Percentiles rank a stretch among this genome's conserved stretches.
phyloP scores from a whole-genome alignment of 768 basidiomycete species.

The Lactifluus subvellereus region DNA sequence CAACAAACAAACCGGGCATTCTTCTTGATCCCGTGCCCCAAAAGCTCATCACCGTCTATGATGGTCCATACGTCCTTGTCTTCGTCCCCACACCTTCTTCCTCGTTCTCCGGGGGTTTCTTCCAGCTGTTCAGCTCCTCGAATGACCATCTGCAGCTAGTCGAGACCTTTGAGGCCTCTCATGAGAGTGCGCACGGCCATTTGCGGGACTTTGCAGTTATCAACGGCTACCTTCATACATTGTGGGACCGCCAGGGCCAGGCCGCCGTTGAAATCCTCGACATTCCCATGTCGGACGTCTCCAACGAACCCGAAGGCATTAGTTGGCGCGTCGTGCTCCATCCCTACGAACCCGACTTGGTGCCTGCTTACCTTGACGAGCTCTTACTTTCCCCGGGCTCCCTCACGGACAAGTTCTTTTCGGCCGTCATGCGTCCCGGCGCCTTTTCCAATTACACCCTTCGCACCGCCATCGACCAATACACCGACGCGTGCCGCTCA shows the following conservation, averaged over 20 bases:
- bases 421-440: constrained; percentile 80
- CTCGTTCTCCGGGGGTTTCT: constrained; percentile 68
- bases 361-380: constrained; percentile 85
- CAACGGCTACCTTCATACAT: constrained; percentile 49
- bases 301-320: constrained; percentile 29
- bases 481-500: constrained; percentile 65
- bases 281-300: constrained; percentile 38
- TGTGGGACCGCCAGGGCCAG: constrained; percentile 81
- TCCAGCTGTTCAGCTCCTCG: constrained; percentile 57
- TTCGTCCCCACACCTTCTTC: constrained; percentile 68
- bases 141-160: constrained; percentile 55
- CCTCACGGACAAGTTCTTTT: constrained; percentile 71
- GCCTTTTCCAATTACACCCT: constrained; percentile 82
- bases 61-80: constrained; percentile 56
- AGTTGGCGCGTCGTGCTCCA: constrained; percentile 55
- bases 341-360: constrained; percentile 68
- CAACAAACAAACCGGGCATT: constrained; percentile 36
- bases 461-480: constrained; percentile 75
- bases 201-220: constrained; percentile 71
- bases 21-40: constrained; percentile 58
- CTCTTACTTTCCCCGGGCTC: constrained; percentile 66
- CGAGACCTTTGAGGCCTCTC: constrained; percentile 54
- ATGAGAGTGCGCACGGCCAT: constrained; percentile 57
- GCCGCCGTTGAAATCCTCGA: constrained; percentile 58
- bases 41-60: constrained; percentile 60